A percentile compares a stretch with the other conserved stretches of the same genome.
These are phyloP conservation scores for Nissolia schottii DNA, from an alignment of 306 rosid genomes.

Conservation along the genomic window DNA sequence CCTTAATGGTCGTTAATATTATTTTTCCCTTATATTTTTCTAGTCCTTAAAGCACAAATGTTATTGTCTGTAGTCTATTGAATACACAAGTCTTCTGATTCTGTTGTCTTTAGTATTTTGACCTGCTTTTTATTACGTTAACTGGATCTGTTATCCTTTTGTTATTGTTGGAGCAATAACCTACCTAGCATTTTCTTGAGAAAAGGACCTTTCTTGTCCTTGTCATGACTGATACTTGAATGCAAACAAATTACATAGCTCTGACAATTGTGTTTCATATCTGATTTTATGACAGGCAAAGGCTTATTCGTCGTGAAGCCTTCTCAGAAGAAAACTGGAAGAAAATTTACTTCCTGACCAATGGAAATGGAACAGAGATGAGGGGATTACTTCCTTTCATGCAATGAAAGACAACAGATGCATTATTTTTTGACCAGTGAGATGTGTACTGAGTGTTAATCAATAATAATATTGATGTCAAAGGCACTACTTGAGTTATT, in stretches of 20 bases:
- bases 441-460: not conserved
- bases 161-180: not conserved
- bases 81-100: not conserved
- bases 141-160: not conserved
- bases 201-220: not conserved
- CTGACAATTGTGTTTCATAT: conserved; percentile 8
- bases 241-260: not conserved
- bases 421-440: not conserved
- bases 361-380: conserved; percentile 93
- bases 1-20: too few species aligned
- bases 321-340: conserved; percentile 91
- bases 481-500: not conserved
- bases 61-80: conserved; percentile 6
- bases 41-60: not conserved
- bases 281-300: conserved; percentile 68
- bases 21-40: too few species aligned
- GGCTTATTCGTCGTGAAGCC: conserved; percentile 68
- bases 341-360: conserved; percentile 70
- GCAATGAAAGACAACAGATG: conserved; percentile 41
- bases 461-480: conserved; percentile 10
- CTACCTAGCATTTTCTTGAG: not conserved
- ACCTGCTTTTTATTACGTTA: not conserved
- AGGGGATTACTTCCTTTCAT: conserved; percentile 76
- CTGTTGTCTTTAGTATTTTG: not conserved
- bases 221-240: conserved; percentile 7